Evolutionary conservation across 139 green algal genomes (phyloP).

Genomic region (Spirogloea muscicola): DNA sequence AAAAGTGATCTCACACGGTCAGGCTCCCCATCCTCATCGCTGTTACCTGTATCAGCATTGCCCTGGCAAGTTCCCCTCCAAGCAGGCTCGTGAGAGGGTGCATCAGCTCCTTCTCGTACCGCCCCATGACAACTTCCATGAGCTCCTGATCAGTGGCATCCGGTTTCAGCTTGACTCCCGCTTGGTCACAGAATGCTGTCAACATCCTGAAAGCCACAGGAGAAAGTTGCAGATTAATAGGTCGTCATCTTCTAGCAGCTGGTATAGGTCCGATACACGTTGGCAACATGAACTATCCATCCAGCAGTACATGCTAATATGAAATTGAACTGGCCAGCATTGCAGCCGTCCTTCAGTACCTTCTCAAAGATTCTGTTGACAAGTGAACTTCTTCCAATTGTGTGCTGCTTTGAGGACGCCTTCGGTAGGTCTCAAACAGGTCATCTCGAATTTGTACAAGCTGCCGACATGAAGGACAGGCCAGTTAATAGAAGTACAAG

Average conservation of each 20-base stretch:
- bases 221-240: too few species aligned
- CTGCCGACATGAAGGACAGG: too few species aligned
- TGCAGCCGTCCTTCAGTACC: constrained; percentile 14
- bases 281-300: too few species aligned
- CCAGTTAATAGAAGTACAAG: not conserved
- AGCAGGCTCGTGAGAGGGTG: constrained; percentile 73
- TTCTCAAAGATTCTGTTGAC: constrained; percentile 12
- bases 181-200: constrained; percentile 14
- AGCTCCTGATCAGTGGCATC: constrained; percentile 21
- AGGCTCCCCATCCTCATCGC: too few species aligned
- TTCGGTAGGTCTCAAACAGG: constrained; percentile 67
- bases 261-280: too few species aligned
- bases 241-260: too few species aligned
- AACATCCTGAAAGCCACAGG: too few species aligned
- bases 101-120: constrained; percentile 80
- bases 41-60: constrained; percentile 89
- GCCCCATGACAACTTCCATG: constrained; percentile 38
- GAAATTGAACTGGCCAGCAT: too few species aligned
- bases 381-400: constrained; percentile 17
- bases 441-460: constrained; percentile 66
- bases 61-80: constrained; percentile 66
- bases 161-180: not conserved
- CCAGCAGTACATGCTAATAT: too few species aligned
- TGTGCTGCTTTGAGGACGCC: constrained; percentile 5
- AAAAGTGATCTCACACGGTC: too few species aligned